Percentiles rank a stretch among this genome's conserved stretches.
These are phyloP conservation scores for Coffea humblotiana DNA, from an alignment of 305 asterid genomes.

Conservation along the genomic window DNA sequence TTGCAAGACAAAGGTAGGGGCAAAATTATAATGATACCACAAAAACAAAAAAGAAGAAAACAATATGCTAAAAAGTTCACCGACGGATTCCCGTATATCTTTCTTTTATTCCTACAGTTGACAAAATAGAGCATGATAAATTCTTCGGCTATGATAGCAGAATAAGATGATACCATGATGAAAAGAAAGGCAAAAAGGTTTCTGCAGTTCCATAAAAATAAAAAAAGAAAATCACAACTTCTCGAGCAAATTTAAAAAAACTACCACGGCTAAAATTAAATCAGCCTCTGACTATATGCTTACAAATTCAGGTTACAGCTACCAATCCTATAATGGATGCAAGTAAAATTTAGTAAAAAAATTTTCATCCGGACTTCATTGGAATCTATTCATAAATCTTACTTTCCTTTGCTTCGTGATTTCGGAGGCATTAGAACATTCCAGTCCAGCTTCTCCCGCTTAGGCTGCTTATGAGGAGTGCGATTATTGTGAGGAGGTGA, in stretches of 20 bases:
- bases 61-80: too few species aligned
- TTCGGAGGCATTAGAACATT: constrained; percentile 75
- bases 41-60: too few species aligned
- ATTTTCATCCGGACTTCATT: background rate
- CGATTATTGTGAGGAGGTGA: constrained; percentile 37
- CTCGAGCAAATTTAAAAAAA: background rate
- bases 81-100: too few species aligned
- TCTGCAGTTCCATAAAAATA: background rate
- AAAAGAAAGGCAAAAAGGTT: background rate
- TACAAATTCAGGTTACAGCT: constrained; percentile 3
- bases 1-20: too few species aligned
- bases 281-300: background rate
- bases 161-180: background rate
- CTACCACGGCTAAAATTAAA: background rate
- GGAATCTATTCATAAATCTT: constrained; percentile 23
- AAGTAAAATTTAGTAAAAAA: background rate
- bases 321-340: constrained; percentile 7
- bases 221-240: background rate
- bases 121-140: background rate
- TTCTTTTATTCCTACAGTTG: background rate
- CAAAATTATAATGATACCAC: too few species aligned
- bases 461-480: constrained; percentile 44
- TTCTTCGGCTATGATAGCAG: background rate
- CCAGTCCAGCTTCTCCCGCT: constrained; percentile 72
- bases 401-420: constrained; percentile 46